Percentiles rank a stretch among this genome's conserved stretches.
Conservation (phyloP, 768 basidiomycete species). For the Lactarius deliciosus region DNA sequence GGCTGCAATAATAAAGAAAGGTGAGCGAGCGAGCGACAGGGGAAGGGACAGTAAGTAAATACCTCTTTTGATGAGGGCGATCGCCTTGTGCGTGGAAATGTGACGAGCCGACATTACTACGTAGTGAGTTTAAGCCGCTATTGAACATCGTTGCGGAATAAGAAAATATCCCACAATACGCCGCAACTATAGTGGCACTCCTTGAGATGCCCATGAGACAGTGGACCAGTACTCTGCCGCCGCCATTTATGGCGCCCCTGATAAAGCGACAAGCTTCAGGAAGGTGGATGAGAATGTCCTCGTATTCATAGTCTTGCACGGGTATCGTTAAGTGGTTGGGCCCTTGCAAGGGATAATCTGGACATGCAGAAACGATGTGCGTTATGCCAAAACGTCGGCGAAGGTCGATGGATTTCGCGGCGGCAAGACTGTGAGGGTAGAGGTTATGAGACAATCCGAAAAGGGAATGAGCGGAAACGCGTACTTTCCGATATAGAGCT, state of each 20-base stretch:
- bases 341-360: conserved; percentile 57
- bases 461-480: not conserved
- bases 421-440: conserved; percentile 21
- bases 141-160: not conserved
- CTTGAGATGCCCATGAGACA: conserved; percentile 74
- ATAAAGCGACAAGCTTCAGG: conserved; percentile 62
- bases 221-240: conserved; percentile 66
- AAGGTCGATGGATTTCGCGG: conserved; percentile 23
- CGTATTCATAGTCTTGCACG: conserved; percentile 51
- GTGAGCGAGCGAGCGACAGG: conserved; percentile 25
- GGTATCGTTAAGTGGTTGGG: conserved; percentile 68
- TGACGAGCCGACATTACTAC: conserved; percentile 29
- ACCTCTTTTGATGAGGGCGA: conserved; percentile 41
- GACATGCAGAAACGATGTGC: conserved; percentile 77
- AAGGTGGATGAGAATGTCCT: conserved; percentile 64
- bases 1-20: conserved; percentile 31
- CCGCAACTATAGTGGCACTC: conserved; percentile 70
- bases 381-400: conserved; percentile 67
- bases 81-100: conserved; percentile 22
- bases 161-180: conserved; percentile 56
- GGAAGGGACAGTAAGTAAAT: conserved; percentile 6
- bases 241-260: conserved; percentile 49
- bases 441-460: not conserved
- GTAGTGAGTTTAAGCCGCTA: conserved; percentile 4
- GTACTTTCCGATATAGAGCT: conserved; percentile 31